Percentiles rank a stretch among this genome's conserved stretches.
Conservation (phyloP, 768 basidiomycete species). For the Dioszegia aurantiaca region DNA sequence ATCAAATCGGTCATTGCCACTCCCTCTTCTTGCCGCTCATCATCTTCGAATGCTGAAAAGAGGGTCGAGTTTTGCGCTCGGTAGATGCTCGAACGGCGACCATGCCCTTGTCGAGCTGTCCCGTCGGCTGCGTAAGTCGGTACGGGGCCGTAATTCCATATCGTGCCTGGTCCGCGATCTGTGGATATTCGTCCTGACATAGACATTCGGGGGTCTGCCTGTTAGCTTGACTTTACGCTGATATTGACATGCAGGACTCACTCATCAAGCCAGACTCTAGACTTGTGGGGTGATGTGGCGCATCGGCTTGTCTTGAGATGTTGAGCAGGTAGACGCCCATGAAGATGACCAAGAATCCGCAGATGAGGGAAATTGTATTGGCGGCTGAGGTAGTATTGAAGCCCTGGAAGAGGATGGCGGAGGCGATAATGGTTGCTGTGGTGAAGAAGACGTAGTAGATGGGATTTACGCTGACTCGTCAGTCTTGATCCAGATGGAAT, state of each 20-base stretch:
- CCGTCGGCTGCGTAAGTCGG: constrained; percentile 50
- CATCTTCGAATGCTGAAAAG: constrained; percentile 65
- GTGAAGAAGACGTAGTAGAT: constrained; percentile 98
- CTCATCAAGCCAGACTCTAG: constrained; percentile 52
- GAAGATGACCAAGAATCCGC: constrained; percentile 89
- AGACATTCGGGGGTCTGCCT: constrained; percentile 66
- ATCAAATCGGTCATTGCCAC: constrained; percentile 64
- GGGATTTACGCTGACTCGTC: constrained; percentile 74
- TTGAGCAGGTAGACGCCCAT: constrained; percentile 68
- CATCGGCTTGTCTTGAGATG: constrained; percentile 49
- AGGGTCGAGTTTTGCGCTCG: constrained; percentile 65
- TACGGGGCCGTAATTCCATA: constrained; percentile 39
- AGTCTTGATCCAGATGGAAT: not conserved
- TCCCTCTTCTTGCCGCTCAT: constrained; percentile 54
- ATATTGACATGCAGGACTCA: constrained; percentile 26
- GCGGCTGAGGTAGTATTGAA: constrained; percentile 82
- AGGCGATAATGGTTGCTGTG: constrained; percentile 85
- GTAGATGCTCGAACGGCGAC: constrained; percentile 65
- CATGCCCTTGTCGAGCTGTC: constrained; percentile 57
- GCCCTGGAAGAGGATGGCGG: constrained; percentile 93
- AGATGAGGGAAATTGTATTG: constrained; percentile 80
- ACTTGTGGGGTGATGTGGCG: constrained; percentile 40
- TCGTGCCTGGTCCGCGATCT: constrained; percentile 54
- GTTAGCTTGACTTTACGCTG: not conserved
- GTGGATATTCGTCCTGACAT: constrained; percentile 75